Evolutionary conservation across 2,329 filamentous ascomycete genomes (phyloP).

Genomic region (Pseudogymnoascus sp.): DNA sequence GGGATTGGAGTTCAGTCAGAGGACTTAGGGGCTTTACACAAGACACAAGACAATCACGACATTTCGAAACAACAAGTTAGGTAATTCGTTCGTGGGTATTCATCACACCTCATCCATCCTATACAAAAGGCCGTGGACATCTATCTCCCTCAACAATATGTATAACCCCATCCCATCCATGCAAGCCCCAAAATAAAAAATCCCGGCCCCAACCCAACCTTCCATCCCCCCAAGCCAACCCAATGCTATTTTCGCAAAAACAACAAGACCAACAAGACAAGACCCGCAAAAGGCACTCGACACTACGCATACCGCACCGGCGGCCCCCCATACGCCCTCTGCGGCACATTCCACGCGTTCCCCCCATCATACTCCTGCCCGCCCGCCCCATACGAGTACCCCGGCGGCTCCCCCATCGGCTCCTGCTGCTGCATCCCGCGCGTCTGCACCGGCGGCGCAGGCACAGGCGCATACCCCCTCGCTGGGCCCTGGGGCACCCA

Average conservation of each 20-base stretch:
- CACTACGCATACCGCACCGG: not conserved
- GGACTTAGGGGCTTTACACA: not conserved
- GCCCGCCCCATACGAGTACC: not conserved
- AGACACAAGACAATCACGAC: not conserved
- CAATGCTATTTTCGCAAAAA: not conserved
- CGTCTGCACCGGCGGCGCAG: not conserved
- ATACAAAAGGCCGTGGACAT: not conserved
- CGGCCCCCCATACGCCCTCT: slow-evolving; percentile 1
- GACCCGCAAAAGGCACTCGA: not conserved
- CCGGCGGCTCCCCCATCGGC: not conserved
- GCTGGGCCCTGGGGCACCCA: not conserved
- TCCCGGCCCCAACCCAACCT: not conserved
- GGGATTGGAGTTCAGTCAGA: too few relatives aligned
- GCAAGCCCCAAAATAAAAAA: not conserved
- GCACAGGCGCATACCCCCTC: not conserved
- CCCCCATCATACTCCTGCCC: not conserved
- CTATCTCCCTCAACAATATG: not conserved
- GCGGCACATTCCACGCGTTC: not conserved
- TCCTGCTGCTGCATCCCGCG: not conserved
- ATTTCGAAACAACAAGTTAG: not conserved
- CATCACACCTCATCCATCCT: not conserved
- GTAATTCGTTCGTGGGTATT: not conserved
- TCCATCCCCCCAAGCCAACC: not conserved
- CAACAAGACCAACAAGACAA: not conserved
- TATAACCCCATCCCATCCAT: not conserved